These are phyloP conservation scores for Sarocladium oryzae DNA, from an alignment of 2,329 filamentous ascomycete genomes.

Conservation along the genomic window DNA sequence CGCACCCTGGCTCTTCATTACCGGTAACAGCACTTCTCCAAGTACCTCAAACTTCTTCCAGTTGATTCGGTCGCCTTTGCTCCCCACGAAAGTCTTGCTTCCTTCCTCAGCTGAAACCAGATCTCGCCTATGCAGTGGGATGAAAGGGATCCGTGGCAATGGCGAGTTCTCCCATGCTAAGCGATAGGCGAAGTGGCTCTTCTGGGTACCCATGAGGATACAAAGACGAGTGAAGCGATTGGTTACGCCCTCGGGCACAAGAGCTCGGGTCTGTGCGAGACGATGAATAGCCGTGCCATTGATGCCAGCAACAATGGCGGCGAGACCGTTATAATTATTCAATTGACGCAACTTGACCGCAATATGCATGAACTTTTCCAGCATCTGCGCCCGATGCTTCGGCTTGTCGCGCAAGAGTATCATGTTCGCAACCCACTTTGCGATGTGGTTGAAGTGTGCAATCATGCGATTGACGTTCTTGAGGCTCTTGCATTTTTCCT, in stretches of 20 bases:
- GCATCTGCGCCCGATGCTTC: constrained; percentile 82
- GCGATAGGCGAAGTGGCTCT: constrained; percentile 92
- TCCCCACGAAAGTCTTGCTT: constrained; percentile 79
- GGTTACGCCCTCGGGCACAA: constrained; percentile 64
- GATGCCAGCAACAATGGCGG: constrained; percentile 88
- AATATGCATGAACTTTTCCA: constrained; percentile 94
- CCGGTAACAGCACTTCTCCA: constrained; percentile 80
- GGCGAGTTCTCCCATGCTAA: constrained; percentile 95
- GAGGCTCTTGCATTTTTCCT: constrained; percentile 69
- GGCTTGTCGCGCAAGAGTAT: constrained; percentile 88
- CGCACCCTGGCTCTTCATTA: constrained; percentile 85
- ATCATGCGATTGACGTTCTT: constrained; percentile 93
- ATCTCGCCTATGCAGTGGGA: constrained; percentile 83
- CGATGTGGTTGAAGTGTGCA: constrained; percentile 81
- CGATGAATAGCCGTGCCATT: constrained; percentile 83
- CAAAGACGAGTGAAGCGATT: constrained; percentile 85
- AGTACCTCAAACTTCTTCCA: constrained; percentile 98
- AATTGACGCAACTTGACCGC: constrained; percentile 78
- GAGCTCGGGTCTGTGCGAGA: constrained; percentile 68
- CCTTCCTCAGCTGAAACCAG: constrained; percentile 89
- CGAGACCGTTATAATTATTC: constrained; percentile 95
- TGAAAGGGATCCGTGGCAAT: constrained; percentile 83
- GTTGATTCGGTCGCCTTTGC: constrained; percentile 71
- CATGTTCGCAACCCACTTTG: constrained; percentile 77
- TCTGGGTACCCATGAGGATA: constrained; percentile 87